Evolutionary conservation across 2,329 filamentous ascomycete species (phyloP).

Genomic region (Xylaria sp.): DNA sequence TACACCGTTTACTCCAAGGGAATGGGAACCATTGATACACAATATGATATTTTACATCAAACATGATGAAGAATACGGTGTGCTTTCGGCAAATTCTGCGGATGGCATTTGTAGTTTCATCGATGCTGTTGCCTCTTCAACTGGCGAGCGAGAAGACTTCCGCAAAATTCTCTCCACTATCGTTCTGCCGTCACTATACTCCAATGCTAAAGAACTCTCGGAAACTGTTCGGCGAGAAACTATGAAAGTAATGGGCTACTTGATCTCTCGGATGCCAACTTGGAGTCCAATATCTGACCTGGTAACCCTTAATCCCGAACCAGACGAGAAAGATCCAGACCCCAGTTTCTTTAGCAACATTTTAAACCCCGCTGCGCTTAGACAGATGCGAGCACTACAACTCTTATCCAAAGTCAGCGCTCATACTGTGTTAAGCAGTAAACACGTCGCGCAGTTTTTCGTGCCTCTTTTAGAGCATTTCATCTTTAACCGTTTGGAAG

Average conservation of each 20-base stretch:
- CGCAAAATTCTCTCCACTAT: constrained; percentile 69
- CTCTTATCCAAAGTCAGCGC: constrained; percentile 76
- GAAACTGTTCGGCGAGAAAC: constrained; percentile 88
- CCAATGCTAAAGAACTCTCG: constrained; percentile 79
- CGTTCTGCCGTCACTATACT: constrained; percentile 79
- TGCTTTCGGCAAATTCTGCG: constrained; percentile 81
- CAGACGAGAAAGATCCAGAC: constrained; percentile 71
- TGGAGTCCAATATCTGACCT: constrained; percentile 81
- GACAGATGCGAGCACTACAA: constrained; percentile 84
- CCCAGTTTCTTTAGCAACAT: constrained; percentile 92
- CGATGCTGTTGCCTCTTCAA: constrained; percentile 64
- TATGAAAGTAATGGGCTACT: constrained; percentile 78
- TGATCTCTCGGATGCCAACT: constrained; percentile 75
- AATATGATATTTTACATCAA: constrained; percentile 90
- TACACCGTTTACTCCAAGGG: constrained; percentile 68
- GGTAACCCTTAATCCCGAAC: constrained; percentile 68
- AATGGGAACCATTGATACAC: constrained; percentile 89
- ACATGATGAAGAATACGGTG: constrained; percentile 87
- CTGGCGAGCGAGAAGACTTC: constrained; percentile 59
- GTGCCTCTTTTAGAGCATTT: constrained; percentile 95
- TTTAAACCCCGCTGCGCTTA: constrained; percentile 86
- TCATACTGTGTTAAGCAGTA: constrained; percentile 72
- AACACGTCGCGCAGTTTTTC: constrained; percentile 86
- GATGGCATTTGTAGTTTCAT: constrained; percentile 83
- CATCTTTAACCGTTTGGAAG: constrained; percentile 81